Conservation (phyloP, 2,329 filamentous ascomycete species). For the Botrytis elliptica region DNA sequence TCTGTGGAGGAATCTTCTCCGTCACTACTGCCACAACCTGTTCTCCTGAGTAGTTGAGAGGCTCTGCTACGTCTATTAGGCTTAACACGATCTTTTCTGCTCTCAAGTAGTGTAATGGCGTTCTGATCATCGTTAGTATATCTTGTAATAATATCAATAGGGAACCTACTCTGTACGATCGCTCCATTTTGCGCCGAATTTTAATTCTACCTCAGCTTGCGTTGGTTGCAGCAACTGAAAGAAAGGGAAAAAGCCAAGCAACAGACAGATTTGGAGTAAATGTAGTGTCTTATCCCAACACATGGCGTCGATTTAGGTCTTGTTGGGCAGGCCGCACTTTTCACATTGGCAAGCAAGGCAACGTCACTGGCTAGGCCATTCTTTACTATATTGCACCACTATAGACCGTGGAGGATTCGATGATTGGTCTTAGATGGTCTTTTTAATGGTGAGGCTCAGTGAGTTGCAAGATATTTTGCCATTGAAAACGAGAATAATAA, state of each 20-base stretch:
- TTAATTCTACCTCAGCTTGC: neutral
- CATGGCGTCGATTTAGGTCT: neutral
- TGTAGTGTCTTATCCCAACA: neutral
- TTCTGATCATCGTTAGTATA: neutral
- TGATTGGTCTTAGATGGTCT: neutral
- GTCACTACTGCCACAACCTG: constrained; percentile 6
- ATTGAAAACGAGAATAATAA: too few species aligned
- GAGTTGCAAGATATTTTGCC: accelerated
- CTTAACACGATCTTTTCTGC: neutral
- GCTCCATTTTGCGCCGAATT: neutral
- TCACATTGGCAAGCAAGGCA: neutral
- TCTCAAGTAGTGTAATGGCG: constrained; percentile 6
- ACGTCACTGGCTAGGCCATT: too few species aligned
- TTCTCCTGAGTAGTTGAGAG: constrained; percentile 4
- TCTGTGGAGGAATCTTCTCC: neutral
- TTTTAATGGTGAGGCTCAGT: neutral
- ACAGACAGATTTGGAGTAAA: too few species aligned
- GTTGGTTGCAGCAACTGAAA: neutral
- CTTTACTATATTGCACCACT: too few species aligned
- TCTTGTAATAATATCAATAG: accelerated
- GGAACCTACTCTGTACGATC: neutral
- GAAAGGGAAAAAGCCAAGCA: neutral
- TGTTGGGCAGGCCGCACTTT: neutral
- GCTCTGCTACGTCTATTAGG: neutral
- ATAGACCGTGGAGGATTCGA: neutral